These are phyloP conservation scores for Nicotiana rustica DNA, from an alignment of 305 asterid species.

Conservation along the genomic window DNA sequence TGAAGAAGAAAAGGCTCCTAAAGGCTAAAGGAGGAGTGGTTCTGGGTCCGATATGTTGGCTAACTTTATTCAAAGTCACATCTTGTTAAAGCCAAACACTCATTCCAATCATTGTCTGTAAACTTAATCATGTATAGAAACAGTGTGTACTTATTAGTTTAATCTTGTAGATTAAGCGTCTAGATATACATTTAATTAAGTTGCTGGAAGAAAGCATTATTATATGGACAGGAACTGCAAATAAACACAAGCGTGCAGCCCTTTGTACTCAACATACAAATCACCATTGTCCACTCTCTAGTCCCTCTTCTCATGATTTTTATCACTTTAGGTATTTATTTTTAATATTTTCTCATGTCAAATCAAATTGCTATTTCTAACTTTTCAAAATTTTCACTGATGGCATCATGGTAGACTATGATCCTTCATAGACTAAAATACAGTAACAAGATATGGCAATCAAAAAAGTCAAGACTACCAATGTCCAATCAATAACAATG, in stretches of 20 bases:
- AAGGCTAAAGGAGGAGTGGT: not conserved
- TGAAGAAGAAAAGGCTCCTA: slow-evolving; percentile 32
- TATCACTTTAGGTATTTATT: not conserved
- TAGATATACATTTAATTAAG: not conserved
- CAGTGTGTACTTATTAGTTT: slow-evolving; percentile 17
- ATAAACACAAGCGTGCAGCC: slow-evolving; percentile 36
- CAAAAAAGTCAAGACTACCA: not conserved
- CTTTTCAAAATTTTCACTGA: not conserved
- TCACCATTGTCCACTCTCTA: not conserved
- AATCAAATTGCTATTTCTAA: slow-evolving; percentile 9
- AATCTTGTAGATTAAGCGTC: slow-evolving; percentile 34
- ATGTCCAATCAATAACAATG: slow-evolving; percentile 27
- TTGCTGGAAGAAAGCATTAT: slow-evolving; percentile 30
- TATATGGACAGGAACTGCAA: slow-evolving; percentile 33
- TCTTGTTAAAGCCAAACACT: slow-evolving; percentile 31
- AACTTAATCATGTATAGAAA: slow-evolving; percentile 18
- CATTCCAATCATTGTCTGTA: slow-evolving; percentile 36
- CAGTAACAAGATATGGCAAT: slow-evolving; percentile 9
- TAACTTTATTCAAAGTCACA: slow-evolving; percentile 38
- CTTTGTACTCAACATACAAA: slow-evolving; percentile 31
- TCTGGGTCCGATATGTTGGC: slow-evolving; percentile 47
- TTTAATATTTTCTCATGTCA: not conserved
- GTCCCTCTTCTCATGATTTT: slow-evolving; percentile 15
- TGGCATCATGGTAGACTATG: slow-evolving; percentile 1
- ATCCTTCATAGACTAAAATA: not conserved